Conservation (phyloP, 768 basidiomycete genomes). For the Termitomyces sp. region DNA sequence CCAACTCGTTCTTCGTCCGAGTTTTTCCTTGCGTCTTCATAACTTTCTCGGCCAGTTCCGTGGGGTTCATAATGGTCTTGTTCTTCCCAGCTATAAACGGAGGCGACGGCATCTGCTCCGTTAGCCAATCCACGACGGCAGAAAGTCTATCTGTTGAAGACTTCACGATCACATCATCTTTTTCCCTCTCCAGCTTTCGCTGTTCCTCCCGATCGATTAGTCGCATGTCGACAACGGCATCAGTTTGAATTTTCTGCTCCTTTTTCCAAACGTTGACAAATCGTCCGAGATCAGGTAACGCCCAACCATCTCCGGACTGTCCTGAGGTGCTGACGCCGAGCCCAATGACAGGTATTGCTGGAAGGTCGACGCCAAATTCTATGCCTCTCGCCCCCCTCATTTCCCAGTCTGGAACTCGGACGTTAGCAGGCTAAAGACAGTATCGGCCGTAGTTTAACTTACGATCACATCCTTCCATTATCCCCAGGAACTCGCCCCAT, state of each 20-base stretch:
- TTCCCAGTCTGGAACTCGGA: conserved; percentile 65
- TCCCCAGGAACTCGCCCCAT: conserved; percentile 95
- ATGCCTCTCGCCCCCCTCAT: conserved; percentile 83
- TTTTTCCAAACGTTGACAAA: conserved; percentile 59
- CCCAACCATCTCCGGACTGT: conserved; percentile 30
- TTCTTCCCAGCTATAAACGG: conserved; percentile 9
- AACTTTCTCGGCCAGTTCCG: not conserved
- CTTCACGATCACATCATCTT: conserved; percentile 49
- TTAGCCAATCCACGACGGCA: conserved; percentile 73
- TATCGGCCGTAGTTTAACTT: conserved; percentile 12
- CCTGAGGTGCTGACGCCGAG: conserved; percentile 21
- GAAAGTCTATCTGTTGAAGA: conserved; percentile 69
- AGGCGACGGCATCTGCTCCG: conserved; percentile 57
- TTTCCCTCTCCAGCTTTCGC: conserved; percentile 14
- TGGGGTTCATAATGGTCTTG: not conserved
- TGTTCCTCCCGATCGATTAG: conserved; percentile 15
- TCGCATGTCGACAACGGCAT: conserved; percentile 19
- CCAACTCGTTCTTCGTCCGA: conserved; percentile 42
- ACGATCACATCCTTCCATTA: conserved; percentile 84
- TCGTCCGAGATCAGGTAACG: conserved; percentile 57
- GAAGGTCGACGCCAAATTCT: conserved; percentile 58
- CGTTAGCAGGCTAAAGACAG: not conserved
- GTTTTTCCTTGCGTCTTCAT: conserved; percentile 19
- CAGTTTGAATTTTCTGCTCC: conserved; percentile 39
- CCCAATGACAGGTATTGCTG: conserved; percentile 40